Evolutionary conservation across 2,329 filamentous ascomycete species (phyloP).

Genomic region (Shiraia bambusicola): DNA sequence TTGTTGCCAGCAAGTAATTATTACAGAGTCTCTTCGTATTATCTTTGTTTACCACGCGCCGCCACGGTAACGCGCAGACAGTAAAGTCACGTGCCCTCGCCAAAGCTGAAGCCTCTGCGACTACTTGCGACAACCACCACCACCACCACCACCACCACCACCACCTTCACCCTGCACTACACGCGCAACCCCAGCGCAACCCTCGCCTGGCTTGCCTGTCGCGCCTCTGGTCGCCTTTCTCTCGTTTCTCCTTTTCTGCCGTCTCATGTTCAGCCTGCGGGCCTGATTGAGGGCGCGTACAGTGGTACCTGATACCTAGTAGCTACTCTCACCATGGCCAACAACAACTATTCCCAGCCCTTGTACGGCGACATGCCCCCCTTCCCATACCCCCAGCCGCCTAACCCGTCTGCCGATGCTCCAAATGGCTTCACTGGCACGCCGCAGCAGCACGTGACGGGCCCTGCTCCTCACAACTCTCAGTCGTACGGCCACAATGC

Average conservation of each 20-base stretch:
- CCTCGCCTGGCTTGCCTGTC: too few species aligned
- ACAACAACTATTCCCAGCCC: constrained; percentile 31
- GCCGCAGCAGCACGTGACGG: constrained; percentile 9
- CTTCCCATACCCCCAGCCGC: constrained; percentile 19
- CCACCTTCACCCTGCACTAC: too few species aligned
- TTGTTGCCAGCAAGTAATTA: too few species aligned
- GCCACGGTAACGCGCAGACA: constrained; percentile 13
- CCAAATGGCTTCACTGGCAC: constrained; percentile 11
- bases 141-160: constrained; percentile 2
- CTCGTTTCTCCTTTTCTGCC: constrained; percentile 5
- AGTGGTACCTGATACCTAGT: too few species aligned
- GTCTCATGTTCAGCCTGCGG: constrained; percentile 18
- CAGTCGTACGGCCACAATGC: constrained; percentile 26
- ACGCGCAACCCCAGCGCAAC: constrained; percentile 2
- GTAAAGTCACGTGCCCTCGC: too few species aligned
- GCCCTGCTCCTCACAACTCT: constrained; percentile 17
- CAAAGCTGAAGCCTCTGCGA: not conserved
- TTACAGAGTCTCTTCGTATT: too few species aligned
- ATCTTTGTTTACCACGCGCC: not conserved
- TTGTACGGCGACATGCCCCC: constrained; percentile 24
- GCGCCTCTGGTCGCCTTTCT: constrained; percentile 1
- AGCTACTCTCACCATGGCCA: constrained; percentile 38
- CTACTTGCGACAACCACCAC: constrained; percentile 10
- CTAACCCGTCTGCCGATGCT: constrained; percentile 8
- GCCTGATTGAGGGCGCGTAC: constrained; percentile 13